phyloP scores from a whole-genome alignment of 805 yeast genomes.

The Saccharomyces jurei region DNA sequence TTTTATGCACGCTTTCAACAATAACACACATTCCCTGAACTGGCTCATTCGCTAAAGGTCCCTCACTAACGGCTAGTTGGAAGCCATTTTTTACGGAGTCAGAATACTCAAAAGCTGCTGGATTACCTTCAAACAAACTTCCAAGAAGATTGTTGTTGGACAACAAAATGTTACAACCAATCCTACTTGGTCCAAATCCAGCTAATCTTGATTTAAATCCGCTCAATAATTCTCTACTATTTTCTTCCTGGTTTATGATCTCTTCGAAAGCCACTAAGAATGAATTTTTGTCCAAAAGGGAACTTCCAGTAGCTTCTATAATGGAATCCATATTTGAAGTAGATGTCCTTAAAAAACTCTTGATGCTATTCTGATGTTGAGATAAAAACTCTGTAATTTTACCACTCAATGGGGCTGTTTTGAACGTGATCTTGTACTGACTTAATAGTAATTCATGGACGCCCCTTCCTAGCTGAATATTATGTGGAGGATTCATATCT shows the following conservation, averaged over 20 bases:
- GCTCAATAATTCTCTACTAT: conserved; percentile 23
- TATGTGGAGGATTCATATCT: conserved; percentile 45
- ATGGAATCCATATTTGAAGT: conserved; percentile 14
- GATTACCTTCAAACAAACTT: conserved; percentile 25
- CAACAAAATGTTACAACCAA: conserved; percentile 67
- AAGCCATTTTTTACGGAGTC: conserved; percentile 73
- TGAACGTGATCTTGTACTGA: conserved; percentile 35
- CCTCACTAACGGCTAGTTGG: conserved; percentile 71
- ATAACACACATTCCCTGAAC: conserved; percentile 70
- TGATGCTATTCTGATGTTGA: conserved; percentile 39
- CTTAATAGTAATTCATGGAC: conserved; percentile 44
- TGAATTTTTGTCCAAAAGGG: neutral
- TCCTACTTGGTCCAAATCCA: conserved; percentile 68
- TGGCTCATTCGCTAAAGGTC: conserved; percentile 85
- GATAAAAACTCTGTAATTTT: conserved; percentile 42
- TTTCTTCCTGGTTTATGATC: conserved; percentile 23
- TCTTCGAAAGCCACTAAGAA: conserved; percentile 22
- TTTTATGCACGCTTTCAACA: conserved; percentile 34
- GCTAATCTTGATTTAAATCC: conserved; percentile 37
- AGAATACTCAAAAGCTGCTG: conserved; percentile 36
- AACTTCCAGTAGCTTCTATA: neutral
- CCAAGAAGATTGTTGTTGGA: conserved; percentile 31
- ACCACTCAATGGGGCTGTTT: conserved; percentile 48
- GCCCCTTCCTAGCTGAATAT: conserved; percentile 42
- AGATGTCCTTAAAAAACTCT: conserved; percentile 17